Percentiles rank a stretch among this genome's conserved stretches.
Evolutionary conservation across 2,329 filamentous ascomycete genomes (phyloP).

Genomic region (Cercospora sp.): DNA sequence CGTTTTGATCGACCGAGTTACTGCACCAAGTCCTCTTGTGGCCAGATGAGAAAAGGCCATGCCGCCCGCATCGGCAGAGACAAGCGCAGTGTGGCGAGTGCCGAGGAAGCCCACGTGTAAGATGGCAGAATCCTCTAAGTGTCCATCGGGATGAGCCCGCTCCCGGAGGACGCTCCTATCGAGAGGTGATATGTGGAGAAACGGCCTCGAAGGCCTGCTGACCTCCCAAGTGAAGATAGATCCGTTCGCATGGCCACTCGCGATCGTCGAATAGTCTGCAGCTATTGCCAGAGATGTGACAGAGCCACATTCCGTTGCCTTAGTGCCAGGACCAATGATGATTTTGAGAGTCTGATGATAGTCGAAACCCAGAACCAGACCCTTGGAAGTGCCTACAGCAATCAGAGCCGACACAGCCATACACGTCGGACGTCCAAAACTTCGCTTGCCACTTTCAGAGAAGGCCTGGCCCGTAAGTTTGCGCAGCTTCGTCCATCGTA

Average conservation of each 20-base stretch:
- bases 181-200: constrained; percentile 80
- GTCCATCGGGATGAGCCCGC: constrained; percentile 73
- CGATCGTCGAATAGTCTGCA: constrained; percentile 89
- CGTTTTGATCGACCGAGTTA: constrained; percentile 84
- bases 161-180: constrained; percentile 62
- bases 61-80: constrained; percentile 89
- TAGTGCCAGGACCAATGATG: constrained; percentile 90
- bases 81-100: constrained; percentile 87
- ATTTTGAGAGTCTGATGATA: constrained; percentile 94
- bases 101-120: constrained; percentile 94
- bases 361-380: constrained; percentile 92
- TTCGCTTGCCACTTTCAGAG: constrained; percentile 86
- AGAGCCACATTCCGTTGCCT: constrained; percentile 87
- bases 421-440: constrained; percentile 89
- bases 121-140: constrained; percentile 73
- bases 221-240: constrained; percentile 98
- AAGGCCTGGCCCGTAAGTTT: constrained; percentile 89
- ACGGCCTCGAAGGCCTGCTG: constrained; percentile 75
- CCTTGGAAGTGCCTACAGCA: constrained; percentile 88
- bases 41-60: constrained; percentile 99
- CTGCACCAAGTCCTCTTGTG: constrained; percentile 80
- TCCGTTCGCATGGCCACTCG: constrained; percentile 83
- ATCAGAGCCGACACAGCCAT: constrained; percentile 85
- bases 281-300: constrained; percentile 87
- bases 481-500: constrained; percentile 90